Conservation (phyloP, 208 protist species). For the Acanthamoeba sp. region DNA sequence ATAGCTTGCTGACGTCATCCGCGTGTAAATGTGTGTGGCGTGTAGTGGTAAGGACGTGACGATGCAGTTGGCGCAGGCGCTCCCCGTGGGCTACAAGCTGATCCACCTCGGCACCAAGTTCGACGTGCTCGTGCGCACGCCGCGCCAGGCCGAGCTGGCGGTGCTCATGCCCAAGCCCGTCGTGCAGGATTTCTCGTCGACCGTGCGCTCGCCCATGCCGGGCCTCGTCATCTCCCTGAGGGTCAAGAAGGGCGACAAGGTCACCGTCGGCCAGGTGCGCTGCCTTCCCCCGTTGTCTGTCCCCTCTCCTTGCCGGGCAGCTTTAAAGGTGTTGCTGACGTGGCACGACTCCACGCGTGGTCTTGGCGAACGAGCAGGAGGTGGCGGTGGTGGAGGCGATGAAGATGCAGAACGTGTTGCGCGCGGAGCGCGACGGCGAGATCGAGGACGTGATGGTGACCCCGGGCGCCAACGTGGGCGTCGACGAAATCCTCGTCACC, state of each 20-base stretch:
- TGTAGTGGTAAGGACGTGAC: conserved; percentile 54
- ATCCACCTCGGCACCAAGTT: conserved; percentile 80
- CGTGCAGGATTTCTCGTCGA: conserved; percentile 83
- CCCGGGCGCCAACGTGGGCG: conserved; percentile 76
- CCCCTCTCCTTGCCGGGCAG: too few relatives aligned
- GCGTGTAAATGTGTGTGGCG: not conserved
- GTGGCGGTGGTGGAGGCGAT: conserved; percentile 91
- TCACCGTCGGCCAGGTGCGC: conserved; percentile 72
- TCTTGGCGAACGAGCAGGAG: conserved; percentile 78
- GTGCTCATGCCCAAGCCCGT: conserved; percentile 84
- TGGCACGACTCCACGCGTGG: not conserved
- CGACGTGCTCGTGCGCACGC: conserved; percentile 84
- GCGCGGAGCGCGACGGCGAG: conserved; percentile 73
- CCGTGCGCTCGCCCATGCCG: conserved; percentile 91
- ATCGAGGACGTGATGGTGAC: conserved; percentile 75
- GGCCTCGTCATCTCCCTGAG: conserved; percentile 83
- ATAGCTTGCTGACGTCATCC: conserved; percentile 18
- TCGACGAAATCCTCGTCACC: conserved; percentile 88
- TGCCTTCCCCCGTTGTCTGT: too few relatives aligned
- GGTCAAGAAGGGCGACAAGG: conserved; percentile 86
- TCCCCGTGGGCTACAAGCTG: conserved; percentile 61
- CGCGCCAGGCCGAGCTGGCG: conserved; percentile 78
- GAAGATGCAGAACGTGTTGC: conserved; percentile 92
- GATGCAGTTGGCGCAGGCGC: not conserved
- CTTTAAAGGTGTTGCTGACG: not conserved